Evolutionary conservation across 2,329 filamentous ascomycete species (phyloP).

Genomic region (Neonectria faginata): DNA sequence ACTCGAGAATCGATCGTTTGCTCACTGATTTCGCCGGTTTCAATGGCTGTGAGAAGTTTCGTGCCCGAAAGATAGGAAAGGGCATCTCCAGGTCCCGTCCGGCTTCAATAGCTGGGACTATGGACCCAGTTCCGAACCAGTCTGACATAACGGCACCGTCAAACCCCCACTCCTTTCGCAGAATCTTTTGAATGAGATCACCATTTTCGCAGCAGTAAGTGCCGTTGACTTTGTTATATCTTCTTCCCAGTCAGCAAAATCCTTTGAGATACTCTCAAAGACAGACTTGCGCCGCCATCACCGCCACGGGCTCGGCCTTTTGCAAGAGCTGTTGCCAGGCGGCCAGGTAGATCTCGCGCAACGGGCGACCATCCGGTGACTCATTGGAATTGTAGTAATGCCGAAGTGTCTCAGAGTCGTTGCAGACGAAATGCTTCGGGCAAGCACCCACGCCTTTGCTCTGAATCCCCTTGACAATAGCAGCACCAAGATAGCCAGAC

Average conservation of each 20-base stretch:
- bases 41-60: constrained; percentile 21
- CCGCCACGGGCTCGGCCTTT: constrained; percentile 19
- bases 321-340: constrained; percentile 32
- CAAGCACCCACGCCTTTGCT: constrained; percentile 23
- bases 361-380: constrained; percentile 3
- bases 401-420: constrained; percentile 31
- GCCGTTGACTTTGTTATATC: constrained; percentile 37
- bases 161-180: constrained; percentile 31
- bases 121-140: constrained; percentile 37
- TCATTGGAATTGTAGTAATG: constrained; percentile 33
- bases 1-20: constrained; percentile 12
- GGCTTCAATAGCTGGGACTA: constrained; percentile 14
- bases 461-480: constrained; percentile 32
- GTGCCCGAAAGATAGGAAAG: constrained; percentile 26
- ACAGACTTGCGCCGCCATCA: constrained; percentile 36
- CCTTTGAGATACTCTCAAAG: too few species aligned
- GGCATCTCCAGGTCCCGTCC: constrained; percentile 37
- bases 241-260: constrained; percentile 1
- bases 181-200: constrained; percentile 2
- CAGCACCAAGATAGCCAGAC: constrained; percentile 32
- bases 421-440: constrained; percentile 35
- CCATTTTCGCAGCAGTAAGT: constrained; percentile 23
- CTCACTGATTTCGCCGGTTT: neutral
- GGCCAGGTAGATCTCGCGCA: constrained; percentile 35
- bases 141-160: constrained; percentile 36